phyloP scores from a whole-genome alignment of 2,329 filamentous ascomycete species.

The Verticillium tricorpus region DNA sequence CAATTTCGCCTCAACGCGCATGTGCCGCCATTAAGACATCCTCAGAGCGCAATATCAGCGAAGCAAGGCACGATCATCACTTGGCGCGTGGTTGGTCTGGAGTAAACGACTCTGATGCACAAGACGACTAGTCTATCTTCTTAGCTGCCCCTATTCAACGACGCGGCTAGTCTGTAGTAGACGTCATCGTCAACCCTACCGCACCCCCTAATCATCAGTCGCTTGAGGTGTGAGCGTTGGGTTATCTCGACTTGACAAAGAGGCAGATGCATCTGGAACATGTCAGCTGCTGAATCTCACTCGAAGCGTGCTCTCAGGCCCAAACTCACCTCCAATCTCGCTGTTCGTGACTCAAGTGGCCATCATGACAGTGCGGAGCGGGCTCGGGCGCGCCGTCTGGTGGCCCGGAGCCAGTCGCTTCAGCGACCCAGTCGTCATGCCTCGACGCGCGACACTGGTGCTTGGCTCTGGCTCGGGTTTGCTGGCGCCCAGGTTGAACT shows the following conservation, averaged over 20 bases:
- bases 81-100: background rate
- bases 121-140: background rate
- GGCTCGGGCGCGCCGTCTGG: slow-evolving; percentile 58
- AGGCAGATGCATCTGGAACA: background rate
- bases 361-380: slow-evolving; percentile 65
- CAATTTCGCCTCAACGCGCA: too few species aligned
- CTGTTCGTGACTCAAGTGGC: slow-evolving; percentile 44
- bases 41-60: background rate
- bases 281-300: background rate
- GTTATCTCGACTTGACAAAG: background rate
- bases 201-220: background rate
- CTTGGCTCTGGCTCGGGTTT: slow-evolving; percentile 33
- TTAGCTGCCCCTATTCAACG: background rate
- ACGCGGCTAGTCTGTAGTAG: background rate
- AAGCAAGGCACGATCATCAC: background rate
- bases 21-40: background rate
- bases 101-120: background rate
- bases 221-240: background rate
- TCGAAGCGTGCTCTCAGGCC: background rate
- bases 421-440: slow-evolving; percentile 40
- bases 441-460: slow-evolving; percentile 36
- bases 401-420: slow-evolving; percentile 39
- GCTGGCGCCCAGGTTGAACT: slow-evolving; percentile 14
- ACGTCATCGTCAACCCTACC: background rate
- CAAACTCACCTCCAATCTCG: slow-evolving; percentile 11